Base-by-base conservation (phyloP, 345 rosid species). In the Camelina laxa region DNA sequence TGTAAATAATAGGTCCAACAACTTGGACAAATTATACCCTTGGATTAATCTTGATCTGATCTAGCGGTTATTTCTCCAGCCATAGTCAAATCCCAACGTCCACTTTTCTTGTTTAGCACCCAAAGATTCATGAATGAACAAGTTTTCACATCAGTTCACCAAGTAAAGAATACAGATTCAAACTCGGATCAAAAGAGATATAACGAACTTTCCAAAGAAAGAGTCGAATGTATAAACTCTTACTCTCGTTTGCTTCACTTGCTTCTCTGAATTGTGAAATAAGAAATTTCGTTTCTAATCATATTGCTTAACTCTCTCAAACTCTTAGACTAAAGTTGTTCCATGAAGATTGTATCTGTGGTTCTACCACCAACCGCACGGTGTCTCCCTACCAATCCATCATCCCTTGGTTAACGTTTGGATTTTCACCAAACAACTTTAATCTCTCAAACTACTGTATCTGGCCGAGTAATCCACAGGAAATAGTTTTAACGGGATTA, bases 301-400 rank as follows among this genome's bases (percentile, higher is more conserved):
- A 12, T 65, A 7, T 65, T 33, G 20, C 9, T 51, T n/a, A n/a
- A n/a, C n/a, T 38, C 38, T 67, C 22, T 54, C 58, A n/a, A 47
- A 39, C 44, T 14, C 13, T 30, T 57, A 6, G 64, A 44, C 56
- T 57, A 44, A 35, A 57, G 27, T 31, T 16, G 64, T 17, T 19
- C 14, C 14, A 36, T 16, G 38, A 44, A 64, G 47, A n/a, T 27
- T 68, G 22, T 53, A 6, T 39, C 2, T n/a, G 2, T 21, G 1
- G 7, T 9, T 3, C 27, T 24, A 24, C 27, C 27, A 24, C 69
- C 41, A 45, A 64, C 55, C 24, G 22, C n/a, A 9, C 45, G 38
- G 69, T 62, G 51, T 35, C 33, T 39, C 31, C 47, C 58, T 5
- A 53, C 59, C 35, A 54, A 24, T 54, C 2, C 1, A 30, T 12